Base-by-base conservation (phyloP, 2,329 filamentous ascomycete genomes). In the Tricladium varicosporioides region DNA sequence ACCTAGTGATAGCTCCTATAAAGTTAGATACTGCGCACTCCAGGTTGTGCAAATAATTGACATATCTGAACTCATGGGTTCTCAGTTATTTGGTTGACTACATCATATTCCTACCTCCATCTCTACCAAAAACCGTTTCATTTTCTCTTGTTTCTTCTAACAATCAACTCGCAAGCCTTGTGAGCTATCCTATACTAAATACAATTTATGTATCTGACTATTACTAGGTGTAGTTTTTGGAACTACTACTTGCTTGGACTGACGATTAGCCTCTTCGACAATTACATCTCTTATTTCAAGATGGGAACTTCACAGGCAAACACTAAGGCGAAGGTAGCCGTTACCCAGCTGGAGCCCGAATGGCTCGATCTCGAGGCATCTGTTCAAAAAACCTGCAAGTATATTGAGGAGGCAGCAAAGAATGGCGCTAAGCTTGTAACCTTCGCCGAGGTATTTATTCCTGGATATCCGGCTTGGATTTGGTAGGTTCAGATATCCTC, bases 351-450 rank as follows among this genome's bases (percentile, higher is more conserved):
- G 1, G 83, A 86, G 67, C 81, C 83, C 0, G 76, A 74, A 1
- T 87, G 82, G 82, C 73, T 86, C 5, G 80, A 87, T 63, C 75
- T 86, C 2, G 72, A 77, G 11, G 78, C 68, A 0, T 75, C 76
- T 1, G 78, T 86, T 1, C 67, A 75, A 1, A 87, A 86, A 67
- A 85, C 83, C 2, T 79, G 80, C 61, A 64, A 70, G 0, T 73
- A 86, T 56, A 85, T 87, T 60, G 70, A 75, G 36, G 77, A 83
- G 60, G 84, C 84, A 0, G 78, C 78, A 1, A 60, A 69, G 11
- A 75, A 79, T 42, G 80, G 78, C 1, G 80, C 80, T 2, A 76
- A 83, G 57, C 70, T 87, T 2, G 66, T 87, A 7, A 74, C 76
- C 0, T 83, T 83, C 51, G 78, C 80, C 0, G 79, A 83, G 66